A percentile compares a stretch with the other conserved stretches of the same genome.
These are phyloP conservation scores for Geotrichum phurueaensis DNA, from an alignment of 1,139 yeast species.

Conservation along the genomic window DNA sequence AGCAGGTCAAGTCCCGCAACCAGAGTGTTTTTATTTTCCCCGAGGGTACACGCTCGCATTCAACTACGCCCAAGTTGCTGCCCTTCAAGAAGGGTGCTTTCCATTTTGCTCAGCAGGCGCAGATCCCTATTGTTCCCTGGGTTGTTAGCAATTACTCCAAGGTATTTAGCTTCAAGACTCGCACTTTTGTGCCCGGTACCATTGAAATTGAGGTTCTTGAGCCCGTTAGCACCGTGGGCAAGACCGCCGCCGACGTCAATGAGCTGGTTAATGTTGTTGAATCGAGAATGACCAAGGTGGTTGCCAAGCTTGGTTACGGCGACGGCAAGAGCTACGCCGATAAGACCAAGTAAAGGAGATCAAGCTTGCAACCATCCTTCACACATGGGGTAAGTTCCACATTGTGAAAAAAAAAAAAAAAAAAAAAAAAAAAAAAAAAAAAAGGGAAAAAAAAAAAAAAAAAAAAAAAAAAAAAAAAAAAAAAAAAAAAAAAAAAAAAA, in stretches of 20 bases:
- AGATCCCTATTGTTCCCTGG: conserved; percentile 80
- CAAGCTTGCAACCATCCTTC: background rate
- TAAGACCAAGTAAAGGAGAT: conserved; percentile 6
- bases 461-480: too few relatives aligned
- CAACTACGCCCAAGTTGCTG: conserved; percentile 60
- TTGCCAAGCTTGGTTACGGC: conserved; percentile 33
- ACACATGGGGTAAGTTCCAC: background rate
- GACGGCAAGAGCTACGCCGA: conserved; percentile 12
- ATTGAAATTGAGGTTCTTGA: conserved; percentile 62
- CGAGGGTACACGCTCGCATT: conserved; percentile 85
- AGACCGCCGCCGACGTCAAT: conserved; percentile 56
- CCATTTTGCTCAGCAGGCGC: conserved; percentile 92
- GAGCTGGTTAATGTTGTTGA: conserved; percentile 40
- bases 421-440: too few relatives aligned
- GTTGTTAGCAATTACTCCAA: conserved; percentile 82
- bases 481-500: too few relatives aligned
- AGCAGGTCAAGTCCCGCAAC: conserved; percentile 48
- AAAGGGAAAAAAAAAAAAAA: too few relatives aligned
- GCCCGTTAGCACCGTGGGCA: conserved; percentile 54
- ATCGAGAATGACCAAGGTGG: conserved; percentile 37
- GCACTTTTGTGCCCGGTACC: conserved; percentile 48
- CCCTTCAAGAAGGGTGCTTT: conserved; percentile 98
- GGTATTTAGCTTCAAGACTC: conserved; percentile 54
- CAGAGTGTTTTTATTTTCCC: conserved; percentile 83
- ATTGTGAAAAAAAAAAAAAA: background rate